Conservation (phyloP, 2,329 filamentous ascomycete species). For the Fusarium chuoi region DNA sequence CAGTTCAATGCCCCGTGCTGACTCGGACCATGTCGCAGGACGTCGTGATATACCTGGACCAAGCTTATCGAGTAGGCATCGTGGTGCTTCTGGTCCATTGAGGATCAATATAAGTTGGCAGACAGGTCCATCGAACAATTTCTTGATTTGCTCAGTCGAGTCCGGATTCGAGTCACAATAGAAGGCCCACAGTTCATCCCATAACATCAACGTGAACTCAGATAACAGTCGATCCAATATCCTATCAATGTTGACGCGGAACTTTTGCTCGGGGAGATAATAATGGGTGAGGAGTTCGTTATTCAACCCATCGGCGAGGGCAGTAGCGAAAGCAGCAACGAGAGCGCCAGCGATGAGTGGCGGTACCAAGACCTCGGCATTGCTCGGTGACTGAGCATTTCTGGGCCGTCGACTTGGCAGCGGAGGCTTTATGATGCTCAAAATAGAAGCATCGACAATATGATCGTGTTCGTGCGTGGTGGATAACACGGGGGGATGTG, state of each 20-base stretch:
- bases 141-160: constrained; percentile 46
- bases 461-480: constrained; percentile 23
- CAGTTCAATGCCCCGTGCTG: constrained; percentile 48
- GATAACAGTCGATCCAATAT: constrained; percentile 50
- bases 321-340: constrained; percentile 49
- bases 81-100: constrained; percentile 50
- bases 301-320: constrained; percentile 48
- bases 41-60: constrained; percentile 50
- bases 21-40: constrained; percentile 47
- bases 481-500: constrained; percentile 39
- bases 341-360: constrained; percentile 51
- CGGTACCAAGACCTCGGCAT: constrained; percentile 49
- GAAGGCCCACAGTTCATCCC: constrained; percentile 51
- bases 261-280: constrained; percentile 48
- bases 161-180: constrained; percentile 46
- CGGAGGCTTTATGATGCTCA: constrained; percentile 49
- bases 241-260: constrained; percentile 50
- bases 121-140: constrained; percentile 52
- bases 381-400: constrained; percentile 43
- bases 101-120: constrained; percentile 51
- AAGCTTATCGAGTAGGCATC: constrained; percentile 49
- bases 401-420: constrained; percentile 47
- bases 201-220: constrained; percentile 47
- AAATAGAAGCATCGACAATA: constrained; percentile 23
- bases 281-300: constrained; percentile 53